Percentiles rank a stretch among this genome's conserved stretches.
phyloP scores from a whole-genome alignment of 345 rosid genomes.

The Syzygium oleosum region DNA sequence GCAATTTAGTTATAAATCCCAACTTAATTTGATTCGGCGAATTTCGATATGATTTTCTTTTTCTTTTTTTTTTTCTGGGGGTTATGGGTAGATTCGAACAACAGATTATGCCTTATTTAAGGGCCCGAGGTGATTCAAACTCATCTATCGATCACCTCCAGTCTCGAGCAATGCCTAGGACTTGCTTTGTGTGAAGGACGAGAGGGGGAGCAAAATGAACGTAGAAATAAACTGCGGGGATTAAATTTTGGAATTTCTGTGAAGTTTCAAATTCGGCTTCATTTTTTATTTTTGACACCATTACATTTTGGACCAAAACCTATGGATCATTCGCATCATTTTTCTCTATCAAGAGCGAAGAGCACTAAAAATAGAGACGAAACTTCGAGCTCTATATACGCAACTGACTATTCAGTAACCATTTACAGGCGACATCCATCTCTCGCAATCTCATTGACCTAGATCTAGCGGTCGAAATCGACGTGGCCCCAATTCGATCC shows the following conservation, averaged over 20 bases:
- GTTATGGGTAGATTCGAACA: background rate
- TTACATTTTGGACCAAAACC: background rate
- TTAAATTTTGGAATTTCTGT: background rate
- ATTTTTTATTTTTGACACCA: too few relatives aligned
- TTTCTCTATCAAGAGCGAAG: accelerated
- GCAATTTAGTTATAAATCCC: background rate
- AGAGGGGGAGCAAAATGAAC: background rate
- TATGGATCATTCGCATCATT: background rate
- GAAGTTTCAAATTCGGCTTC: background rate
- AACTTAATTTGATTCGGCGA: accelerated
- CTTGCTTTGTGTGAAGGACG: background rate
- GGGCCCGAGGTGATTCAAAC: background rate
- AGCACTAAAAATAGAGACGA: background rate
- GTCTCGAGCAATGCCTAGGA: background rate
- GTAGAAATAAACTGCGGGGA: background rate
- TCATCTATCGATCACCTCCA: background rate
- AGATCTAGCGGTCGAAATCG: background rate
- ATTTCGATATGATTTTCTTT: background rate
- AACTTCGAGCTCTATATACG: background rate
- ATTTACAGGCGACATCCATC: accelerated
- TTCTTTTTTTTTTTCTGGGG: too few relatives aligned
- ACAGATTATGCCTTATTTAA: background rate
- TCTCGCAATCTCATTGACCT: background rate
- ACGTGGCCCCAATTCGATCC: background rate
- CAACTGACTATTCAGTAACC: background rate